phyloP scores from a whole-genome alignment of 345 rosid species.

The Salix exigua region DNA sequence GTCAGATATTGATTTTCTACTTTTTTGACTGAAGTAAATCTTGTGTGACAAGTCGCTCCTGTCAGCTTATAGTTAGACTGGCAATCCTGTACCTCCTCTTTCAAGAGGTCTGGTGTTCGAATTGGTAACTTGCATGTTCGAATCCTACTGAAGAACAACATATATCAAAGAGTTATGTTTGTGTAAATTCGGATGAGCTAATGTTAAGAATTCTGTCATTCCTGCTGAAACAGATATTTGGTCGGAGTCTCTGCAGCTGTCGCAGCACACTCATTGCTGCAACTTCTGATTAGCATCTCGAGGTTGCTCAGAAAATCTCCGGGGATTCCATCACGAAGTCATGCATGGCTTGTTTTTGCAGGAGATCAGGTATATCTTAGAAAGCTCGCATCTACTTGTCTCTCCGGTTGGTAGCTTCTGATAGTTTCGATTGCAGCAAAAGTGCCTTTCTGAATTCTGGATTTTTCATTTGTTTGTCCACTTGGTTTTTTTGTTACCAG shows the following conservation, averaged over 20 bases:
- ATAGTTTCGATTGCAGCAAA: not conserved
- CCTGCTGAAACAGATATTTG: conserved; percentile 49
- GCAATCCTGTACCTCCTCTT: too few relatives aligned
- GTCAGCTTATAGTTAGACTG: too few relatives aligned
- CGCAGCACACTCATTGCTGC: conserved; percentile 55
- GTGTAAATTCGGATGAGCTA: conserved; percentile 7
- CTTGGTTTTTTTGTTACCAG: not conserved
- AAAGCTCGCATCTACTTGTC: not conserved
- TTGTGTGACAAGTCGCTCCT: not conserved
- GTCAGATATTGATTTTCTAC: not conserved
- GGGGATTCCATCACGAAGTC: conserved; percentile 47
- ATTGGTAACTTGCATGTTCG: not conserved
- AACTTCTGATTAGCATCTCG: conserved; percentile 42
- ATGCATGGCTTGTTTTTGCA: conserved; percentile 78
- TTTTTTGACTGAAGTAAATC: not conserved
- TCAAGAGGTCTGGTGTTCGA: too few relatives aligned
- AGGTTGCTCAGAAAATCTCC: conserved; percentile 53
- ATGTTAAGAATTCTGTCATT: not conserved
- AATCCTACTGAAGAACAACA: not conserved
- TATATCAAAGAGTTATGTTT: not conserved
- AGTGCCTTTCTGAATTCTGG: not conserved
- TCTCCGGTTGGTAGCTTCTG: not conserved
- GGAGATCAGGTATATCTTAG: conserved; percentile 60
- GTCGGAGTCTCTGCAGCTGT: conserved; percentile 60
- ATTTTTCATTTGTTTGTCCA: not conserved